Conservation (phyloP, 495 filamentous ascomycete genomes). For the Penicillium robsamsonii region DNA sequence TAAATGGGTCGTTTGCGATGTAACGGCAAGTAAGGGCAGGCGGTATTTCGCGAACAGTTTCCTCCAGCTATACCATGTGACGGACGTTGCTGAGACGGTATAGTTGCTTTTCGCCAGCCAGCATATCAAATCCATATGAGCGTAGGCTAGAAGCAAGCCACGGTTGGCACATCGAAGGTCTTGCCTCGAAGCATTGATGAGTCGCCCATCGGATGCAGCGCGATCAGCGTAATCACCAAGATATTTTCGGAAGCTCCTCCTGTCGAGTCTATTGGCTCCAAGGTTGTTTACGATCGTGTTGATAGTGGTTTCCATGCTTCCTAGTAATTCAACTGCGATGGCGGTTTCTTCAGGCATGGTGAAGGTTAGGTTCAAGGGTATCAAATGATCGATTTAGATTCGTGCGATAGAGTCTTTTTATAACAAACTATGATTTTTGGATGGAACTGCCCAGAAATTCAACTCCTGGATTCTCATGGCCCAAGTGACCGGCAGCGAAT, state of each 20-base stretch:
- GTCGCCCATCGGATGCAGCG: conserved; percentile 15
- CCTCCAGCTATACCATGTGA: conserved; percentile 19
- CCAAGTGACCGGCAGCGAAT: neutral
- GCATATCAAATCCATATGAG: conserved; percentile 18
- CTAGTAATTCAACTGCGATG: conserved; percentile 11
- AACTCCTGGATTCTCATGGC: neutral
- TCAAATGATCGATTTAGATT: neutral
- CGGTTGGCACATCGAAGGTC: conserved; percentile 11
- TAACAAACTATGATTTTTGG: neutral
- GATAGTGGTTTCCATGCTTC: neutral
- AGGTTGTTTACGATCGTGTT: conserved; percentile 18
- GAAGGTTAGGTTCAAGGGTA: neutral
- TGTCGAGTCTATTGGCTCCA: conserved; percentile 13
- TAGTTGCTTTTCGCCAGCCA: conserved; percentile 16
- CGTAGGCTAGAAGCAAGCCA: conserved; percentile 18
- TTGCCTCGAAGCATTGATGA: conserved; percentile 17
- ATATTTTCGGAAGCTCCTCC: conserved; percentile 4
- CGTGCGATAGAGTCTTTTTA: neutral
- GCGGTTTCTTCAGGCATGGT: neutral
- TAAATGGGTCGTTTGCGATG: conserved; percentile 10
- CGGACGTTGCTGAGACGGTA: conserved; percentile 12
- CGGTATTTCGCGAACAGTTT: conserved; percentile 11
- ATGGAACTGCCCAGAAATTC: no score
- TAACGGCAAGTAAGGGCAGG: conserved; percentile 8
- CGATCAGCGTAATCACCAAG: conserved; percentile 13